Percentiles rank a stretch among this genome's conserved stretches.
Evolutionary conservation across 139 green algal genomes (phyloP).

Genomic region (Raphidocelis subcapitata): DNA sequence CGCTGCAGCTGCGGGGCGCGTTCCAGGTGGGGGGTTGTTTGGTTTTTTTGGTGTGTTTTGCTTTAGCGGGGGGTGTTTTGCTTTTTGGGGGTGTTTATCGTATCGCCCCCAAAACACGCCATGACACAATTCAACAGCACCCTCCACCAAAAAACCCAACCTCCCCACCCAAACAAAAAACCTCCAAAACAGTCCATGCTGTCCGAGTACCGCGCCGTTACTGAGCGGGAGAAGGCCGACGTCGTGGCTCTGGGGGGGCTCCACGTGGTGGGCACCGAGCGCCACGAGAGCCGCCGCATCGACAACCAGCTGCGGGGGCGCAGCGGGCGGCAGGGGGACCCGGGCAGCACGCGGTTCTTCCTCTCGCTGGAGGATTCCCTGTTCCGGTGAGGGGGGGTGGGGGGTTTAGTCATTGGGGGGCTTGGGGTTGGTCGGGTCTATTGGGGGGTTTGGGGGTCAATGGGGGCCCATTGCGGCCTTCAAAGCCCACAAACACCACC

Average conservation of each 20-base stretch:
- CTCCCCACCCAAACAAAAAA: no score
- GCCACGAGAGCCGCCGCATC: constrained; percentile 94
- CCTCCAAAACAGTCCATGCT: constrained; percentile 76
- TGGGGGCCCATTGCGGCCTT: background rate
- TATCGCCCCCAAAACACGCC: no score
- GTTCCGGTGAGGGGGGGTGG: constrained; percentile 51
- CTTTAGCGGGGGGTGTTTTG: background rate
- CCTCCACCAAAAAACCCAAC: no score
- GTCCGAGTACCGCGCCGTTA: constrained; percentile 84
- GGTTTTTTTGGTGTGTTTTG: background rate
- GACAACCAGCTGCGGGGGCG: constrained; percentile 96
- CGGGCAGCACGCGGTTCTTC: constrained; percentile 93
- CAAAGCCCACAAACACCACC: no score
- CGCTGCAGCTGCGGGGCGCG: constrained; percentile 55
- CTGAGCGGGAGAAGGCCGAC: constrained; percentile 83
- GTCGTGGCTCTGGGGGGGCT: constrained; percentile 83
- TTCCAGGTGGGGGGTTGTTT: constrained; percentile 57
- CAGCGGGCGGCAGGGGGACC: constrained; percentile 85
- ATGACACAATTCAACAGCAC: no score
- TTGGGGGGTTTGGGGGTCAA: background rate
- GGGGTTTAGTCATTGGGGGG: background rate
- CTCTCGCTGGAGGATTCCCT: constrained; percentile 93
- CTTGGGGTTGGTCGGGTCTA: background rate
- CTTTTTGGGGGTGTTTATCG: no score
- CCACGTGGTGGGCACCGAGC: constrained; percentile 96